Base-by-base conservation (phyloP, 345 rosid genomes). In the Carallia brachiata region DNA sequence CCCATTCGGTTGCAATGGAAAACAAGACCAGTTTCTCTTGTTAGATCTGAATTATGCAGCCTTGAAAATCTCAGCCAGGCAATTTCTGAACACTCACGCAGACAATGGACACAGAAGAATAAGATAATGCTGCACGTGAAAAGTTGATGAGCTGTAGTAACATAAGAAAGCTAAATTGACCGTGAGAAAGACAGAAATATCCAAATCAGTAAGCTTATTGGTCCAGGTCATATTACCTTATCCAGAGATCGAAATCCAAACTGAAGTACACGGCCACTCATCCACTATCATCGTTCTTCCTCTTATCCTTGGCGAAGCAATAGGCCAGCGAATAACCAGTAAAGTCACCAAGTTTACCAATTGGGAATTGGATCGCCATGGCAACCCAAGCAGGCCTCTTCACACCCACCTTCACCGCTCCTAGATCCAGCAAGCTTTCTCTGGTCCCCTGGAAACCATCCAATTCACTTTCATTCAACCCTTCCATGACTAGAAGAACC, bases 331-430 rank as follows among this genome's bases (percentile, higher is more conserved):
- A 27, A 18, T 53, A 62, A 18, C 19, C 40, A 40, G 15, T 6
- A 47, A 12, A 31, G 8, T 54, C 19, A 5, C 61, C 56, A 50
- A 34, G n/a, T 5, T n/a, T 39, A 7, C 36, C 28, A 48, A 36
- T 52, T 2, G 60, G 2, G 9, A 30, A 32, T n/a, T 58, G 58
- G 66, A 71, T 61, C 69, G 67, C 75, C 52, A 89, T 89, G 96
- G 90, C 93, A 78, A 79, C 89, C 36, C 90, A 85, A 79, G 80
- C 93, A 36, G 81, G 82, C 39, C 75, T 86, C 84, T 78, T 86
- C 74, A 78, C 79, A 72, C 82, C 88, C 16, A 71, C 86, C 69
- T 65, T 89, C 70, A 69, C 81, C 50, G 70, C 89, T 70, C 72
- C 80, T 19, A 79, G 84, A 61, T 70, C 85, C 39, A 76, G 57